Evolutionary conservation across 164 flowering plant species (phyloP).

Genomic region (Dillenia suffruticosa): DNA sequence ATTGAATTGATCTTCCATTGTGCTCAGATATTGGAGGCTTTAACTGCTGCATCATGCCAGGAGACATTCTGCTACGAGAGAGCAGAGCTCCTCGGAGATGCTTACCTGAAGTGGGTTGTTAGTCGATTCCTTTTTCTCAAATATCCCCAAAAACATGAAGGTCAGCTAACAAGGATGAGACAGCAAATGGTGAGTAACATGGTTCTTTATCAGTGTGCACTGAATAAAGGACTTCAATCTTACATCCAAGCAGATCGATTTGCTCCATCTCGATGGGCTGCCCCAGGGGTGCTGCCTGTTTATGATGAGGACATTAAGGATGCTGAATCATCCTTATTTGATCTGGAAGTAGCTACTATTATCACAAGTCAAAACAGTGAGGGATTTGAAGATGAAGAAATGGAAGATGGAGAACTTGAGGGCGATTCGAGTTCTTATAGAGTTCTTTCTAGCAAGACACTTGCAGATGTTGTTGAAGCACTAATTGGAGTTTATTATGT

Average conservation of each 20-base stretch:
- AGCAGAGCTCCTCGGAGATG: slow-evolving; percentile 99
- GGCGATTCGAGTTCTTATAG: slow-evolving; percentile 91
- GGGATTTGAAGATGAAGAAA: slow-evolving; percentile 53
- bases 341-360: slow-evolving; percentile 30
- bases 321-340: slow-evolving; percentile 54
- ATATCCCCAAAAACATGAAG: slow-evolving; percentile 96
- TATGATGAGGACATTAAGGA: slow-evolving; percentile 94
- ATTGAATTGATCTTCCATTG: too few relatives aligned
- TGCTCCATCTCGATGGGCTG: slow-evolving; percentile 99
- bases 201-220: slow-evolving; percentile 80
- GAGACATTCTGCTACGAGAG: slow-evolving; percentile 98
- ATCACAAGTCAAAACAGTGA: slow-evolving; percentile 19
- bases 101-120: slow-evolving; percentile 99
- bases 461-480: slow-evolving; percentile 99
- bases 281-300: slow-evolving; percentile 97
- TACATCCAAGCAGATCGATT: slow-evolving; percentile 99
- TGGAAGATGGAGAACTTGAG: slow-evolving; percentile 97
- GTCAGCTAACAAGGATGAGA: slow-evolving; percentile 98
- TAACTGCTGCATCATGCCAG: slow-evolving; percentile 99
- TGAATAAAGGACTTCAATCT: slow-evolving; percentile 81
- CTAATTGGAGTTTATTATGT: slow-evolving; percentile 95
- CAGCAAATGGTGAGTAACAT: slow-evolving; percentile 99
- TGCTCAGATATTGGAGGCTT: slow-evolving; percentile 86
- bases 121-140: slow-evolving; percentile 89
- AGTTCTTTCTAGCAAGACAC: slow-evolving; percentile 93